Conservation (phyloP, 148 eudicot genomes). For the Chenopodium suecicum region DNA sequence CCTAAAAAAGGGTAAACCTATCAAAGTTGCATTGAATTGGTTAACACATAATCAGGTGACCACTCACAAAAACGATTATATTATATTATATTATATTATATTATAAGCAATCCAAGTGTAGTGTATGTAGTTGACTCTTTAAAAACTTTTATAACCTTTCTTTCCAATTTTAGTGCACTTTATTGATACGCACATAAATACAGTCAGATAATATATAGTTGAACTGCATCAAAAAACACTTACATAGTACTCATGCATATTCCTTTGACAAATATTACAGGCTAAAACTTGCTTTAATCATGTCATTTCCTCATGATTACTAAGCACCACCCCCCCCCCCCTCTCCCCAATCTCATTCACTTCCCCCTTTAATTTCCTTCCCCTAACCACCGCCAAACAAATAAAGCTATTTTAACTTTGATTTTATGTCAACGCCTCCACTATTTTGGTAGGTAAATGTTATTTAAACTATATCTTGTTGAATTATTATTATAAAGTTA, state of each 20-base stretch:
- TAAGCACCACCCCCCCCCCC: not conserved
- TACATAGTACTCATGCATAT: slow-evolving; percentile 10
- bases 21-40: not conserved
- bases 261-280: slow-evolving; percentile 3
- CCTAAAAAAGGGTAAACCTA: not conserved
- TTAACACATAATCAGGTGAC: not conserved
- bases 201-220: not conserved
- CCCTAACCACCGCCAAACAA: slow-evolving; percentile 4
- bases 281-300: slow-evolving; percentile 23
- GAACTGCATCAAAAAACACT: slow-evolving; percentile 20
- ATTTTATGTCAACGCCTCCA: slow-evolving; percentile 26
- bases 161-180: not conserved
- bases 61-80: not conserved
- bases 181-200: not conserved
- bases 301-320: slow-evolving; percentile 1
- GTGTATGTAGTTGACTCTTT: slow-evolving; percentile 16
- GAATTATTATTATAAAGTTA: not conserved
- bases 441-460: slow-evolving; percentile 26
- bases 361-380: not conserved
- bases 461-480: slow-evolving; percentile 15
- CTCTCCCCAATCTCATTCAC: not conserved
- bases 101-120: not conserved
- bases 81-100: not conserved
- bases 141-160: not conserved
- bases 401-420: not conserved